Evolutionary conservation across 2,329 filamentous ascomycete species (phyloP), one percentile per base, ranked within the genome.

Genomic region (Coniochaeta pulveracea): DNA sequence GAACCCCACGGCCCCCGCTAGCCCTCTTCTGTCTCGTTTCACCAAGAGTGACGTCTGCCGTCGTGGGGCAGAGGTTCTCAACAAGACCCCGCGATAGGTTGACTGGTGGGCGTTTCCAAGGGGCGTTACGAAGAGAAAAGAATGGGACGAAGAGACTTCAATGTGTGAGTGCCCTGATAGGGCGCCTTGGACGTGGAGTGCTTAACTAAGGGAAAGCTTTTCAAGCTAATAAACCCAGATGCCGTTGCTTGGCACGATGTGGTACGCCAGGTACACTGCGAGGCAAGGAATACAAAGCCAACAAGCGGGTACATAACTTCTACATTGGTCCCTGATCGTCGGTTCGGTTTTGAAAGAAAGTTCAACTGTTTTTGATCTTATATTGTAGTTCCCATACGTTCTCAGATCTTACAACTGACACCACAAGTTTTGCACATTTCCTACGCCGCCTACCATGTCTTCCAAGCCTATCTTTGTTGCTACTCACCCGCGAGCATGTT

Each of bases 401-500:
- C 8, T 31, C 19, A 19, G 18, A 17, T 31, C 18, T 21, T 22
- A 21, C 17, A 31, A 19, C 19, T 10, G 22, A 17, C 16, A 10
- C 27, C 11, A 5, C 14, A 15, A 21, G 22, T 14, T 19, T 14
- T 14, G 21, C n/a, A 23, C 8, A 8, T n/a, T 23, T 23, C n/a
- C 8, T 23, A 23, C 21, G 8, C 21, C 21, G 10, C 11, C 19
- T 6, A 31, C 28, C 28, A 31, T 31, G 28, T 31, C 18, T 21
- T 31, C 28, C 28, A 31, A 18, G 22, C 28, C 28, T 15, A 31
- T 31, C 19, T 96, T 96, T 56, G 78, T 91, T 50, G 85, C 80
- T 37, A 96, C 91, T 48, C 89, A 96, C 60, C 91, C 91, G 22
- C 72, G 91, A 58, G 85, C 89, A 43, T 95, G 88, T 65, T 95